Conservation (phyloP, 371 early-diverging fungal species). For the Lichtheimia ornata region DNA sequence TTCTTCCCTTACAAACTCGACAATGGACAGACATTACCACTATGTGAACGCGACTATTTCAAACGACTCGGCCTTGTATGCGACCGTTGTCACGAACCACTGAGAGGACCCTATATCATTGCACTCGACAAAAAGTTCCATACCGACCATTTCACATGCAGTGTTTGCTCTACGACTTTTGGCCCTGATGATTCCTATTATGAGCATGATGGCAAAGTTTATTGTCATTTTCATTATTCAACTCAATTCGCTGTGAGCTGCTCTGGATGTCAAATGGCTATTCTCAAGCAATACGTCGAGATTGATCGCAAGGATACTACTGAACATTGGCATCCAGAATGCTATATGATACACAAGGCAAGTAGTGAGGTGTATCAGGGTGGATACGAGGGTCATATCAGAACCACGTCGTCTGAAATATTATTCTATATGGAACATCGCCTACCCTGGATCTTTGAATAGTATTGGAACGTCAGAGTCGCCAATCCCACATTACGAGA, state of each 20-base stretch:
- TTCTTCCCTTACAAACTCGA: slow-evolving; percentile 77
- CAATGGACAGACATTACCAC: slow-evolving; percentile 61
- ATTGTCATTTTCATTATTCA: slow-evolving; percentile 95
- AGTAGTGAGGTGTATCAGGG: neutral
- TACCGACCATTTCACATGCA: slow-evolving; percentile 95
- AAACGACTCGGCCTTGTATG: slow-evolving; percentile 85
- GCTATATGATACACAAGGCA: slow-evolving; percentile 96
- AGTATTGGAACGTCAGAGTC: slow-evolving; percentile 85
- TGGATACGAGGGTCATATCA: neutral
- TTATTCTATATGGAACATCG: neutral
- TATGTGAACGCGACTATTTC: slow-evolving; percentile 91
- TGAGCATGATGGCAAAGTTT: slow-evolving; percentile 89
- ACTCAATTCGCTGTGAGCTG: slow-evolving; percentile 72
- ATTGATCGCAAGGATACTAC: slow-evolving; percentile 78
- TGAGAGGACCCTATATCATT: slow-evolving; percentile 90
- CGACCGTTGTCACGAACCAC: slow-evolving; percentile 84
- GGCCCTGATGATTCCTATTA: slow-evolving; percentile 95
- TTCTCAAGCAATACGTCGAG: slow-evolving; percentile 94
- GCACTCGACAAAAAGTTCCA: slow-evolving; percentile 93
- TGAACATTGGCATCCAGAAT: slow-evolving; percentile 97
- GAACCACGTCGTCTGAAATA: slow-evolving; percentile 2
- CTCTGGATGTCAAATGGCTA: slow-evolving; percentile 91
- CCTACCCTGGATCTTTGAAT: slow-evolving; percentile 7
- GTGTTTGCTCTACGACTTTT: slow-evolving; percentile 89
- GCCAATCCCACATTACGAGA: slow-evolving; percentile 12